phyloP scores from a whole-genome alignment of 176 grass and related monocot species.

The Hyparrhenia diplandra region DNA sequence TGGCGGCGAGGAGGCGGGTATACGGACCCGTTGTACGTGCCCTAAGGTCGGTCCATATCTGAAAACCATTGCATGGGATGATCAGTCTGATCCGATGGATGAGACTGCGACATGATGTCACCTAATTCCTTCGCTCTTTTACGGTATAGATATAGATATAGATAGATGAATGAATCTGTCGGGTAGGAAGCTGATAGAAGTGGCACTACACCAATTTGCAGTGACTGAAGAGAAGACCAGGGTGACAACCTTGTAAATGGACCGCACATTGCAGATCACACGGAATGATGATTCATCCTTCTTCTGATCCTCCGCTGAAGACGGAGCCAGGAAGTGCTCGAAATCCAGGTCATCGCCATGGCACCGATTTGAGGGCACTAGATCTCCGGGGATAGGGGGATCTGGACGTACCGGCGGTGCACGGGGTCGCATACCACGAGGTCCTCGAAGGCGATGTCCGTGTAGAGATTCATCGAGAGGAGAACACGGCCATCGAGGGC shows the following conservation, averaged over 20 bases:
- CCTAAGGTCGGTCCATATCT: too few relatives aligned
- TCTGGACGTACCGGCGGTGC: background rate
- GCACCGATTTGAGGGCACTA: too few relatives aligned
- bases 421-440: background rate
- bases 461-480: background rate
- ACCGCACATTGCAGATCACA: background rate
- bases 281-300: background rate
- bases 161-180: background rate
- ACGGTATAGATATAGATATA: too few relatives aligned
- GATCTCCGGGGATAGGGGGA: background rate
- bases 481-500: background rate
- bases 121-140: too few relatives aligned
- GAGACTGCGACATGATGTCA: too few relatives aligned
- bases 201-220: background rate
- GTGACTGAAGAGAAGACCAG: conserved; percentile 21
- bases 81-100: too few relatives aligned
- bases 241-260: background rate
- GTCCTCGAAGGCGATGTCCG: too few relatives aligned
- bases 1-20: too few relatives aligned
- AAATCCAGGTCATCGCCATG: too few relatives aligned
- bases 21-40: too few relatives aligned
- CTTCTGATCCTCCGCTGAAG: background rate
- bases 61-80: too few relatives aligned
- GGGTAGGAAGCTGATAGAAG: background rate
- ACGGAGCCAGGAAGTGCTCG: conserved; percentile 2